Conservation (phyloP, 2,329 filamentous ascomycete species). For the Cytospora leucostoma region DNA sequence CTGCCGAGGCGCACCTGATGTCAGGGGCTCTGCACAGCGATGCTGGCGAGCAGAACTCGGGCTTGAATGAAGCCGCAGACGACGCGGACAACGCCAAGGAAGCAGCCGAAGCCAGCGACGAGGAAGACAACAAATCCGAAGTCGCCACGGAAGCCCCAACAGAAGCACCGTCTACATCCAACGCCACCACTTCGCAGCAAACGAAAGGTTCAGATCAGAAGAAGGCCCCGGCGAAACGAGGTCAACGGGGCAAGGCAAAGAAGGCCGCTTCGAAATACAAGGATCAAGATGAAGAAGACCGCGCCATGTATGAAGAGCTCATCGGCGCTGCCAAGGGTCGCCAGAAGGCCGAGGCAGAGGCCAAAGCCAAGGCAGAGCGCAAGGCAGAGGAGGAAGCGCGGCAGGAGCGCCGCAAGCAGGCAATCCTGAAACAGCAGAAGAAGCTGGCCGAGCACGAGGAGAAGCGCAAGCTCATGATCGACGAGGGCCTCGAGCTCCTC, state of each 20-base stretch:
- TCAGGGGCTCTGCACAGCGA: constrained; percentile 22
- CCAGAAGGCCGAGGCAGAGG: constrained; percentile 69
- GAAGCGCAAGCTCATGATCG: constrained; percentile 59
- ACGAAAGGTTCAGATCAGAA: constrained; percentile 41
- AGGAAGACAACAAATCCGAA: constrained; percentile 39
- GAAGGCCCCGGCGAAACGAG: constrained; percentile 61
- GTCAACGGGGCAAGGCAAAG: constrained; percentile 81
- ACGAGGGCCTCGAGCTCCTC: constrained; percentile 58
- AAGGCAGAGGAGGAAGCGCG: constrained; percentile 73
- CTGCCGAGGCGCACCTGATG: constrained; percentile 22
- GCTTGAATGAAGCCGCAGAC: not conserved
- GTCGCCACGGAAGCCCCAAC: constrained; percentile 28
- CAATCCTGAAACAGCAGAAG: constrained; percentile 76
- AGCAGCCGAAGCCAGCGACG: not conserved
- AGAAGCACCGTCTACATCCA: constrained; percentile 34
- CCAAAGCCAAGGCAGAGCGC: constrained; percentile 64
- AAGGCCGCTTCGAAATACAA: constrained; percentile 89
- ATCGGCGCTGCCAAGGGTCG: constrained; percentile 74
- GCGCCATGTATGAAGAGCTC: constrained; percentile 77
- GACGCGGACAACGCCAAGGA: not conserved
- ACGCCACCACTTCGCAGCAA: constrained; percentile 31
- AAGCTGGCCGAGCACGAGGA: constrained; percentile 78
- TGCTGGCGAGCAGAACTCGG: constrained; percentile 2
- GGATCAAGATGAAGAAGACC: constrained; percentile 92
- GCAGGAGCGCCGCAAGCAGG: constrained; percentile 73